Evolutionary conservation across 2,329 filamentous ascomycete species (phyloP), one percentile per base, ranked within the genome.

Genomic region (Fusarium incarnatum): DNA sequence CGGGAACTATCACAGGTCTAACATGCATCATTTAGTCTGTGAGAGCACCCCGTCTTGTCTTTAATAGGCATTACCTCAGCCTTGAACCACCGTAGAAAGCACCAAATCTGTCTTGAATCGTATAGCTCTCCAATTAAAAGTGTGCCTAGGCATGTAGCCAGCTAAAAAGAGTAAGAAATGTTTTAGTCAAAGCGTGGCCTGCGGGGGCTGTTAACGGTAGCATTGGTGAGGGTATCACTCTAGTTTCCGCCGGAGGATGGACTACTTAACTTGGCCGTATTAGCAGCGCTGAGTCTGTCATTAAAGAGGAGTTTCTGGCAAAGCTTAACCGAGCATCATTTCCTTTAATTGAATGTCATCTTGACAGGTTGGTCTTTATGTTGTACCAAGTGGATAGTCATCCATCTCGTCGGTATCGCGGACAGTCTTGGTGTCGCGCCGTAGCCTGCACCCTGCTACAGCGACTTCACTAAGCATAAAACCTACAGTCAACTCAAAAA

Each of bases 171-270:
- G 49, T 9, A 5, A 53, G 9, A 42, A 15, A 10, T 53, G 34
- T 53, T 53, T 53, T 27, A 42, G 49, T 59, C 55, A 45, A 53
- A 45, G 40, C 42, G 42, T n/a, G 42, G n/a, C 18, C 23, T 23
- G 8, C 48, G 28, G 37, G 55, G 42, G 37, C 63, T 66, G 48
- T 66, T 48, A 55, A 60, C 54, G 55, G 63, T 66, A 54, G 34
- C 28, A 66, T 27, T 30, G 48, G 55, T 61, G 37, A 44, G 18
- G 40, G 45, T 50, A 20, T n/a, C 13, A 12, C 6, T 18, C 61
- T 66, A 66, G 63, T 37, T 49, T 28, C 20, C 22, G 47, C 27
- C 34, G 62, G 62, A 44, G 37, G 11, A 3, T 6, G n/a, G 23
- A 27, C 40, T 45, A 53, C 6, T 30, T 41, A 13, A 30, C 20